phyloP scores from a whole-genome alignment of 2,329 filamentous ascomycete species.

The Microsporum ferrugineum region DNA sequence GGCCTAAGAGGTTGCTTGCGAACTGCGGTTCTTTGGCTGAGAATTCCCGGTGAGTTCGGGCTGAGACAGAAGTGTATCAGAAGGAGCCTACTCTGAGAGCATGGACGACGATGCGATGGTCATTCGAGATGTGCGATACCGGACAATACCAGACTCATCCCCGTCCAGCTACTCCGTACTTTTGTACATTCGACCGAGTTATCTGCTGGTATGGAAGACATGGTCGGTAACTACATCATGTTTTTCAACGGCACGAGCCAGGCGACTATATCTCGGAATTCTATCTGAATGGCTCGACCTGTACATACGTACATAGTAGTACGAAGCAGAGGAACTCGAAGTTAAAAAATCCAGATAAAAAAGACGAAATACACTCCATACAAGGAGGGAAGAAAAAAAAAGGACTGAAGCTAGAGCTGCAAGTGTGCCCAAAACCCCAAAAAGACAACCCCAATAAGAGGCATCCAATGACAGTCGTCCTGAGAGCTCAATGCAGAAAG shows the following conservation, averaged over 20 bases:
- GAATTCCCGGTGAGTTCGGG: background rate
- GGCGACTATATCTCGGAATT: constrained; percentile 1
- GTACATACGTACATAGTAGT: background rate
- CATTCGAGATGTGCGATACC: background rate
- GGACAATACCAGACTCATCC: background rate
- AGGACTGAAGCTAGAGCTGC: constrained; percentile 9
- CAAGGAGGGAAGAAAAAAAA: background rate
- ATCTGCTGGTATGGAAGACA: background rate
- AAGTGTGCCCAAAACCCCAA: constrained; percentile 15
- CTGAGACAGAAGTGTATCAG: background rate
- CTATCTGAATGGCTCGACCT: background rate
- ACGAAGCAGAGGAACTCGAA: background rate
- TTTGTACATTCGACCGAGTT: background rate
- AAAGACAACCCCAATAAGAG: constrained; percentile 17
- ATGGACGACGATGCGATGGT: background rate
- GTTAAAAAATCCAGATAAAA: background rate
- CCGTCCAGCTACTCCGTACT: background rate
- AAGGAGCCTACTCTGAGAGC: background rate
- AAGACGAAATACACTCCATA: background rate
- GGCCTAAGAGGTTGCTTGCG: background rate
- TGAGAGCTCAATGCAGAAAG: constrained; percentile 16
- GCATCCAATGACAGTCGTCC: constrained; percentile 25
- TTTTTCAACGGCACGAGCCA: background rate
- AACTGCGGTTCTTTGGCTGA: background rate
- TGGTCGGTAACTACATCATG: background rate